Evolutionary conservation across 108 stramenopile species (phyloP), one percentile per base, ranked within the genome.

Genomic region (Hondaea fermentalgiana): DNA sequence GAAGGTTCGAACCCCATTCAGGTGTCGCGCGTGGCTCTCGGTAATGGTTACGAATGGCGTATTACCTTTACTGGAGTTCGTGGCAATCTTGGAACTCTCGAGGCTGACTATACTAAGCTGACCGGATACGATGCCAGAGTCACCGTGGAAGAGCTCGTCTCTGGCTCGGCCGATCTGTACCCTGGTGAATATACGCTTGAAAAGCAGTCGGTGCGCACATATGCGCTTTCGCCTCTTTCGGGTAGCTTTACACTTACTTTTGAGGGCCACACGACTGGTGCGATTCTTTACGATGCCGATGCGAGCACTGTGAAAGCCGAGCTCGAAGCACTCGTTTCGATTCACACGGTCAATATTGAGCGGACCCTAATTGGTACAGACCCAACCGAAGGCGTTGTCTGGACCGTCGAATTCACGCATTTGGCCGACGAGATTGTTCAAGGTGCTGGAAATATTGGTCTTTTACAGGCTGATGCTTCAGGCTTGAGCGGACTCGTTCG

Each of bases 141-240:
- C 12, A 72, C 69, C 10, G 95, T 96, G 29, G 49, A 44, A 12
- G 95, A 96, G 91, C 87, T 91, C 16, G 89, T 57, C 12, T 87
- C 60, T 14, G 97, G 97, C 35, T 88, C 72, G 35, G 95, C 95
- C 53, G 96, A 96, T 76, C 93, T 96, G 64, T 92, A 91, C 87
- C 96, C 97, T 5, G 95, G 94, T 51, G 72, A 92, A n/a, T 97
- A 90, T 93, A 95, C 96, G 6, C 88, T 94, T 59, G 97, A 97
- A 90, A 91, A 95, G 59, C 97, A 97, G 91, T 92, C 93, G 10
- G 88, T 95, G 35, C 23, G 44, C 17, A 57, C 72, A 19, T 28
- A 60, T 5, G 87, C 93, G 5, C 60, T 90, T 16, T 89, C 91
- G 10, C 60, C 89, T 25, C 72, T 94, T 14, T 83, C 88, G 57